Percentiles rank a stretch among this genome's conserved stretches.
Conservation (phyloP, 306 rosid species). For the Fagus crenata region DNA sequence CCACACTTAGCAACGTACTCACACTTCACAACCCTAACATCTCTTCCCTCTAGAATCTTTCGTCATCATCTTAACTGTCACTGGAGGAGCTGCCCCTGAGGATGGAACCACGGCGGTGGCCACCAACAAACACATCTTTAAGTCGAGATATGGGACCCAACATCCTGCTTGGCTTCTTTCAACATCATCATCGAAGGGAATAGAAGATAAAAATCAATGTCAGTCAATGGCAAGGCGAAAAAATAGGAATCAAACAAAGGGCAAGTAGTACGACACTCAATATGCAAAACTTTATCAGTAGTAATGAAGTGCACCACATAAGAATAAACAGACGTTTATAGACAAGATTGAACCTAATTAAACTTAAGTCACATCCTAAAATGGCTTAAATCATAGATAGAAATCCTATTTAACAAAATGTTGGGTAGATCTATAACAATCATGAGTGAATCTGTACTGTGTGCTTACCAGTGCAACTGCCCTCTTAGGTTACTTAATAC, state of each 20-base stretch:
- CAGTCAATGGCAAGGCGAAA: constrained; percentile 7
- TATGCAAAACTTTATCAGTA: not conserved
- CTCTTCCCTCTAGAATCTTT: constrained; percentile 34
- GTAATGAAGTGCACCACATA: not conserved
- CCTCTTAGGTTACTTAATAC: too few relatives aligned
- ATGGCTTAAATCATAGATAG: not conserved
- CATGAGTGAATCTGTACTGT: not conserved
- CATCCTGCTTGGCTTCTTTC: constrained; percentile 62
- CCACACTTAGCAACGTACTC: constrained; percentile 35
- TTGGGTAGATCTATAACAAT: not conserved
- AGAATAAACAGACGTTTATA: not conserved
- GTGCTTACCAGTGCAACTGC: not conserved
- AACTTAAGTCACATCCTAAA: not conserved
- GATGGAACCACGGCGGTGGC: constrained; percentile 67
- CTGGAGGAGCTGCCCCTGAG: constrained; percentile 56
- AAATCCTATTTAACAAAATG: not conserved
- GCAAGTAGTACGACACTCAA: not conserved
- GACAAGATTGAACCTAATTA: not conserved
- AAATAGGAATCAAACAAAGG: not conserved
- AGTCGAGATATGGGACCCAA: constrained; percentile 73
- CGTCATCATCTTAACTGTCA: constrained; percentile 67
- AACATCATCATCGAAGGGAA: not conserved
- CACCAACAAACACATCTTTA: constrained; percentile 78
- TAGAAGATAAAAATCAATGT: constrained; percentile 1
- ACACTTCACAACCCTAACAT: constrained; percentile 23